These are phyloP conservation scores for Annulohypoxylon moriforme DNA, from an alignment of 495 filamentous ascomycete genomes.

Conservation along the genomic window DNA sequence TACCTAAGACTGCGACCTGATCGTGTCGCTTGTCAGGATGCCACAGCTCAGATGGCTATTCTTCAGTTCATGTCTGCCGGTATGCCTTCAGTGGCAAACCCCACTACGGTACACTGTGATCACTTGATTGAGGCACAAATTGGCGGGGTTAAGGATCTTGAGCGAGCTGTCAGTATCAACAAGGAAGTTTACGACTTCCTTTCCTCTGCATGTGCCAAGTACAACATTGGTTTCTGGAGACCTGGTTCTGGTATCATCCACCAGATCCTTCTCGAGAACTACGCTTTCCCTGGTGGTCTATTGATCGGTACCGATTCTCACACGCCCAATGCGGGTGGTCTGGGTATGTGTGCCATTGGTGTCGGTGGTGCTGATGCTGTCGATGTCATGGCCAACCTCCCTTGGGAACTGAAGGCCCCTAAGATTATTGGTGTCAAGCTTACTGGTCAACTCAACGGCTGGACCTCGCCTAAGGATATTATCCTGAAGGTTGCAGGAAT, in stretches of 20 bases:
- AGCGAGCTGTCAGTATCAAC: conserved; percentile 91
- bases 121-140: conserved; percentile 98
- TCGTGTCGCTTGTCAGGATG: conserved; percentile 99
- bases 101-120: conserved; percentile 97
- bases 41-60: conserved; percentile 99
- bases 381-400: conserved; percentile 97
- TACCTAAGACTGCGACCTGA: conserved; percentile 97
- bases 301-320: conserved; percentile 99
- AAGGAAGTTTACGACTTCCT: conserved; percentile 99
- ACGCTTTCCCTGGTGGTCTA: conserved; percentile 97
- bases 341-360: conserved; percentile 95
- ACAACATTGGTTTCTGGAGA: conserved; percentile 99
- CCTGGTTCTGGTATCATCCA: conserved; percentile 99
- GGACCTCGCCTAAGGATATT: conserved; percentile 95
- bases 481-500: conserved; percentile 98
- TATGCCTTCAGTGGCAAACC: conserved; percentile 93
- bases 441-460: conserved; percentile 89
- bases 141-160: conserved; percentile 94
- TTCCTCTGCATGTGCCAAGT: conserved; percentile 93
- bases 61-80: conserved; percentile 99
- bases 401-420: conserved; percentile 98
- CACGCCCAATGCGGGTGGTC: conserved; percentile 97
- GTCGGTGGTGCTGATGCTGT: conserved; percentile 99
- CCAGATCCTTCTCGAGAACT: conserved; percentile 98
- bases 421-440: conserved; percentile 97